Evolutionary conservation across 2,329 filamentous ascomycete species (phyloP), one percentile per base, ranked within the genome.

Genomic region (Parafenestella ontariensis): DNA sequence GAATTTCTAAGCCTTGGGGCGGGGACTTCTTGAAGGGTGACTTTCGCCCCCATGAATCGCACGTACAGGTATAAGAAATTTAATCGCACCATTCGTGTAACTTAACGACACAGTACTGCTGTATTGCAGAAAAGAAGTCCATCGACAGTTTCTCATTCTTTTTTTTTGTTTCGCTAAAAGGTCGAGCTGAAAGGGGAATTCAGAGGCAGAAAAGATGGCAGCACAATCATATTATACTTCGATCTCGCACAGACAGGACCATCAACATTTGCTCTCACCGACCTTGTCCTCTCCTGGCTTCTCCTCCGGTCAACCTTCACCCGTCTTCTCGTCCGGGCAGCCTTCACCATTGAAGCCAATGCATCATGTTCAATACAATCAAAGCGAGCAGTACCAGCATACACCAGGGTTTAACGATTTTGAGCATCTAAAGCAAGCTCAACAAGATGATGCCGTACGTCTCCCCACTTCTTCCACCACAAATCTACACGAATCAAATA

Each of bases 381-480:
- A 58, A 10, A 39, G 50, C 37, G 42, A 46, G 3, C 36, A 54
- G 2, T 41, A 61, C 10, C 52, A 57, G 21, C 39, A 52, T 20
- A 36, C 40, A n/a, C 47, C 57, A 29, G 51, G 49, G 23, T 49
- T 59, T 11, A 52, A 49, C 11, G 59, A 65, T 28, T 59, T 61
- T n/a, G 58, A 68, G 8, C 43, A 56, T 7, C 36, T 70, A 13
- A 61, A 64, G 39, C 43, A 46, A 17, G 62, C 60, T 4, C 40
- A 55, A 13, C 43, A 56, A 26, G 52, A 67, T 53, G 69, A 71
- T 52, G 44, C 46, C 5, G 68, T 70, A 62, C 20, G 59, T 50
- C 31, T 33, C 8, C 28, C 21, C 34, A 41, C 15, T 36, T n/a
- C 3, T 9, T 10, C 8, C 34, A 43, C 9, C 23, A 4, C 34